A percentile compares a stretch with the other conserved stretches of the same genome.
Conservation (phyloP, 495 filamentous ascomycete species). For the Penicillium paxilli region DNA sequence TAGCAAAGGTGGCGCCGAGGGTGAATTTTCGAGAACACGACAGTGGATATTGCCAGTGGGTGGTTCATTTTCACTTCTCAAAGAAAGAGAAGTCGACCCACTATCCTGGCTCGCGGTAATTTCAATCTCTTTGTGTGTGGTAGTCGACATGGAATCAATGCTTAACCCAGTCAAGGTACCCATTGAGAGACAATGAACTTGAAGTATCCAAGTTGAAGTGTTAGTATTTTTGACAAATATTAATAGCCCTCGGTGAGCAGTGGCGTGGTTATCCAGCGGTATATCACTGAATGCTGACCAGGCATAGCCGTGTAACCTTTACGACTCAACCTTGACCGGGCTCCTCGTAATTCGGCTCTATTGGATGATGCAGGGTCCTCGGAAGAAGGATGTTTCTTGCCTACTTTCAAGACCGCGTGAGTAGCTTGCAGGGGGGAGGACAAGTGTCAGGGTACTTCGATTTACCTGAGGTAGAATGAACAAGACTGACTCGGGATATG, state of each 20-base stretch:
- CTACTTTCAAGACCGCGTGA: constrained; percentile 11
- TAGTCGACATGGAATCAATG: constrained; percentile 17
- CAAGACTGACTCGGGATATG: constrained; percentile 13
- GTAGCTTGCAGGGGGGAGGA: constrained; percentile 7
- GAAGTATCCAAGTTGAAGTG: background rate
- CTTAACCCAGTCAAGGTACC: constrained; percentile 6
- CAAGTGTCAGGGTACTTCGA: background rate
- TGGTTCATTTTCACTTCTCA: constrained; percentile 14
- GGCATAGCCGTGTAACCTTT: constrained; percentile 20
- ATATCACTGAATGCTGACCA: constrained; percentile 16
- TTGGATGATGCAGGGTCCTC: constrained; percentile 19
- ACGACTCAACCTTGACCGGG: constrained; percentile 2
- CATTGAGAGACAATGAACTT: constrained; percentile 4
- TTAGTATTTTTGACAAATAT: background rate
- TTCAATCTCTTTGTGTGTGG: constrained; percentile 11
- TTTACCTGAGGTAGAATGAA: constrained; percentile 4
- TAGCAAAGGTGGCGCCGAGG: constrained; percentile 24
- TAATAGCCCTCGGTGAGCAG: background rate
- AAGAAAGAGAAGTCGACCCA: constrained; percentile 18
- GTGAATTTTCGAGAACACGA: background rate
- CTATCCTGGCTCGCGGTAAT: constrained; percentile 12
- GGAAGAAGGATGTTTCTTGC: constrained; percentile 5
- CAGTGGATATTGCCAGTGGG: constrained; percentile 19
- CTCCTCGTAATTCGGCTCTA: constrained; percentile 6
- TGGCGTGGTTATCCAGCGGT: constrained; percentile 8